Base-by-base conservation (phyloP, 2,329 filamentous ascomycete species). In the Catunica adiposa region DNA sequence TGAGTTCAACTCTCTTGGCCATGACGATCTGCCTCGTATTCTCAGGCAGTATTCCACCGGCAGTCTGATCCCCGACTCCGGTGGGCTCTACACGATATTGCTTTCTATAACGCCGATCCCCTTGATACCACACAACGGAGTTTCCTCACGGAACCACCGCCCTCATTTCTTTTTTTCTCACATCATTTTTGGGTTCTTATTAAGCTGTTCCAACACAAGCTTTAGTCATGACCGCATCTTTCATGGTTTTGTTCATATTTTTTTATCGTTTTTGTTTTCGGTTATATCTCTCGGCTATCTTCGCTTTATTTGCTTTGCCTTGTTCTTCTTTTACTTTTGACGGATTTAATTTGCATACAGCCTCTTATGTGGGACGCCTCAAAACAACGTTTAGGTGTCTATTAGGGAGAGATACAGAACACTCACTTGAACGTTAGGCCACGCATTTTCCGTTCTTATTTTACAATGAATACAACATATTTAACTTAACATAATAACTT, bases 381-480 rank as follows among this genome's bases (percentile, higher is more conserved):
- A 23, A 54, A 54, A 48, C 20, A 52, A 54, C 46, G 55, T 58
- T 58, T 55, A 54, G 52, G 52, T 54, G 55, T 57, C 58, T 59
- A 56, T 11, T 50, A 29, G 42, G 57, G 58, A 58, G 57, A 58
- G 57, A 53, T 58, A 58, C 57, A 58, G 57, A 56, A 58, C 57
- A 58, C 57, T 58, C 57, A 58, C 56, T 51, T 44, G 53, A 55
- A 58, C 44, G 50, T 56, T 25, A 52, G 29, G 51, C 53, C 22
- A 25, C 11, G 44, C 44, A 48, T 48, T 23, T 23, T 7, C 44
- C 23, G 7, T 5, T 48, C 11, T 48, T 22, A n/a, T 22, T 20
- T 26, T 48, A 25, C 11, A 22, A 48, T 48, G 20, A 48, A 48
- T 48, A n/a, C n/a, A n/a, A n/a, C n/a, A 25, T 48, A 48, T 25